Base-by-base conservation (phyloP, 2,329 filamentous ascomycete genomes). In the Aspergillus thermomutatus region DNA sequence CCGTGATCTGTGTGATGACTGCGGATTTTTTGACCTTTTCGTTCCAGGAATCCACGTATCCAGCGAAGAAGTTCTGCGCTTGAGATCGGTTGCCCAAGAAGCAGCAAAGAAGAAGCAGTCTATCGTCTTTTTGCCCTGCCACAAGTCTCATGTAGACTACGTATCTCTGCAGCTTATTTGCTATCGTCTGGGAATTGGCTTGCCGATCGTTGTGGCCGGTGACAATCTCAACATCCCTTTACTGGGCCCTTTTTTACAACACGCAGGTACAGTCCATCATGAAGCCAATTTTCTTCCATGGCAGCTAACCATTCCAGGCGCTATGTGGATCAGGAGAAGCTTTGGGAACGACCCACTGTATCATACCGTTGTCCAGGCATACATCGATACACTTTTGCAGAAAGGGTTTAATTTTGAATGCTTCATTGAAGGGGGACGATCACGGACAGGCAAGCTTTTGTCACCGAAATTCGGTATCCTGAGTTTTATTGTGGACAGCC, bases 211-310 rank as follows among this genome's bases (percentile, higher is more conserved):
- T 2, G 92, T 99, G 0, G 91, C 94, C 1, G 94, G 94, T 9
- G 94, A 99, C 69, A 99, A 99, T 68, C 79, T 99, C 51, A 99
- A 99, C 70, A 92, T 99, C 63, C 94, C 94, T 0, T 77, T 96
- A 1, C 85, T 99, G 0, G 94, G 94, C 1, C 84, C 83, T 43
- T 99, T 99, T 69, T 76, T 99, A 57, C 94, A 99, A 70, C 90
- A 96, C 77, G 92, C 92, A n/a, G 92, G 83, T 75, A 74, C 56
- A 70, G 71, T 62, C 60, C 55, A 52, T 49, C 7, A 4, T 19
- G 14, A 3, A 8, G 21, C 17, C 1, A 19, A 41, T 11, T 26
- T 21, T 25, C 10, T 17, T 21, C 7, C 14, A 49, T 41, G 19
- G 14, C 54, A 52, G 40, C 64, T 72, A 34, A 72, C 51, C 37